phyloP scores from a whole-genome alignment of 78 protist genomes.

The Speleostelium caveatum region DNA sequence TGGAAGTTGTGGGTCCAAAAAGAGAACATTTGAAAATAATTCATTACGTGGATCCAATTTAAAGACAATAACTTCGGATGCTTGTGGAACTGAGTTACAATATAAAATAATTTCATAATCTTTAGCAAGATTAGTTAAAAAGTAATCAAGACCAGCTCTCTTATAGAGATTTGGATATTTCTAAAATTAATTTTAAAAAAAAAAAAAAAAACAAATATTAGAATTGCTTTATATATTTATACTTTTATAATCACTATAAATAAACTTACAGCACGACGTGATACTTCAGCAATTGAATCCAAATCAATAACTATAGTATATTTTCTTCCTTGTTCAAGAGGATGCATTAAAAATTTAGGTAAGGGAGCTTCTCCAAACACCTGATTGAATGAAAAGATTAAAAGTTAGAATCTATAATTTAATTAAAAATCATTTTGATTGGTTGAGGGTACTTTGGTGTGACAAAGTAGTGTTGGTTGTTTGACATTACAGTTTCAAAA shows the following conservation, averaged over 20 bases:
- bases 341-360: constrained; percentile 11
- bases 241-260: not conserved
- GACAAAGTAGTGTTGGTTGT: too few species aligned
- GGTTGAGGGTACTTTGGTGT: too few species aligned
- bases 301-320: constrained; percentile 55
- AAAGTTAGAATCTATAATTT: too few species aligned
- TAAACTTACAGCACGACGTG: constrained; percentile 29
- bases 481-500: too few species aligned
- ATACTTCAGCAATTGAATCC: constrained; percentile 39
- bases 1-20: constrained; percentile 15
- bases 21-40: constrained; percentile 25
- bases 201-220: too few species aligned
- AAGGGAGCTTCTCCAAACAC: constrained; percentile 46
- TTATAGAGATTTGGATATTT: constrained; percentile 44
- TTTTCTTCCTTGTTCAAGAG: constrained; percentile 26
- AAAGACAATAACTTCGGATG: constrained; percentile 5
- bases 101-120: constrained; percentile 48
- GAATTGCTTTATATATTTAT: too few species aligned
- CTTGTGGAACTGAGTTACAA: not conserved
- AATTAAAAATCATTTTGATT: too few species aligned
- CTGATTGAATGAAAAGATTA: too few species aligned
- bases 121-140: constrained; percentile 18
- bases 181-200: constrained; percentile 4
- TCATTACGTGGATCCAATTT: constrained; percentile 24
- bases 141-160: constrained; percentile 75